These are phyloP conservation scores for Suhomyces chickasaworum DNA, from an alignment of 1,139 yeast species.

Conservation along the genomic window DNA sequence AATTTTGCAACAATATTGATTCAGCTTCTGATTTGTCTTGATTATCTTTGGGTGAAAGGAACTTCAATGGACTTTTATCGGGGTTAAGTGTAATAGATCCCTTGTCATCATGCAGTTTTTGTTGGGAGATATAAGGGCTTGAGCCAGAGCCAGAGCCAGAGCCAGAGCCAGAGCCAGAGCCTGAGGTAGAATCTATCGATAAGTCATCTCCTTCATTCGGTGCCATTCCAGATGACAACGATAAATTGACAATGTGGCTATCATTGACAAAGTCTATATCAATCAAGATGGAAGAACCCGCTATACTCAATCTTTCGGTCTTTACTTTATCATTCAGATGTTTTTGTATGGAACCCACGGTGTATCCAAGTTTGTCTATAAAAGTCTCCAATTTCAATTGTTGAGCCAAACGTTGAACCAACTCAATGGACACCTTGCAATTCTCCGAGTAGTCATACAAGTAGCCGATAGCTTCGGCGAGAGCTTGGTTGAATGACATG, in stretches of 20 bases:
- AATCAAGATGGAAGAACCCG: constrained; percentile 45
- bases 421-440: constrained; percentile 40
- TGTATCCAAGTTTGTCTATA: constrained; percentile 40
- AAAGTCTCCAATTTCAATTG: constrained; percentile 47
- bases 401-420: constrained; percentile 45
- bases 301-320: constrained; percentile 41
- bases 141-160: no score
- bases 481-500: constrained; percentile 23
- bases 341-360: constrained; percentile 20
- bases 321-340: constrained; percentile 23
- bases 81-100: constrained; percentile 7
- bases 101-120: constrained; percentile 7
- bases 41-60: constrained; percentile 5
- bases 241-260: constrained; percentile 29
- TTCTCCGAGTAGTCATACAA: constrained; percentile 36
- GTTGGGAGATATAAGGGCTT: constrained; percentile 4
- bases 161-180: no score
- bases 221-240: constrained; percentile 30
- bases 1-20: constrained; percentile 31
- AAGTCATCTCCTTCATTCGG: constrained; percentile 3
- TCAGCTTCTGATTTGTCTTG: constrained; percentile 26
- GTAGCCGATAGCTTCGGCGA: constrained; percentile 32
- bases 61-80: constrained; percentile 11
- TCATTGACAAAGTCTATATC: constrained; percentile 43
- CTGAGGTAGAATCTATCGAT: constrained; percentile 1